A percentile compares a stretch with the other conserved stretches of the same genome.
Conservation (phyloP, 805 yeast genomes). For the Kockiozyma suomiensis region DNA sequence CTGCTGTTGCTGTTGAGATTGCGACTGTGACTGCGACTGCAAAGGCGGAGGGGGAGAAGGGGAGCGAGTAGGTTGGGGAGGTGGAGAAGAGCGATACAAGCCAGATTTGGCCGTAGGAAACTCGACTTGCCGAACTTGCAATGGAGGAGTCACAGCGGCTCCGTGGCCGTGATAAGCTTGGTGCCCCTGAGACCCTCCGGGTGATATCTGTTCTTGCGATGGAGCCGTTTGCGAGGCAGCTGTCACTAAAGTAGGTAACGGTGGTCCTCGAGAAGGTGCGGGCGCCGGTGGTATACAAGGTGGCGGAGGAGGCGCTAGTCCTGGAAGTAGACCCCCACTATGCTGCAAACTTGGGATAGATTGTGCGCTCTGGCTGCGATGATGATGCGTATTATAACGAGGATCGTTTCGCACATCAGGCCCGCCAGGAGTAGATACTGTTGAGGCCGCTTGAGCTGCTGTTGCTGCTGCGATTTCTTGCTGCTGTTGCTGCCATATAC, state of each 20-base stretch:
- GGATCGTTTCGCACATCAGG: slow-evolving; percentile 3
- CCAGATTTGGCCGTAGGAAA: slow-evolving; percentile 1
- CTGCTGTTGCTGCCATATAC: slow-evolving; percentile 33
- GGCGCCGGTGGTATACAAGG: slow-evolving; percentile 21
- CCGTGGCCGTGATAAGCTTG: slow-evolving; percentile 1
- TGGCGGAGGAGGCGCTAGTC: slow-evolving; percentile 17
- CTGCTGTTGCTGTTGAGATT: slow-evolving; percentile 18
- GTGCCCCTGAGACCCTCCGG: slow-evolving; percentile 12
- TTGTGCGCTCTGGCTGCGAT: slow-evolving; percentile 24
- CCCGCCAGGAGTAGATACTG: slow-evolving; percentile 8
- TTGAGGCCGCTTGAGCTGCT: background rate
- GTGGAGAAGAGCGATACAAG: slow-evolving; percentile 8
- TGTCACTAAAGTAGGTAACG: slow-evolving; percentile 14
- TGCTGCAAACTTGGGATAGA: slow-evolving; percentile 12
- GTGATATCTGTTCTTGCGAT: slow-evolving; percentile 22
- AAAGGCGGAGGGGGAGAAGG: slow-evolving; percentile 12
- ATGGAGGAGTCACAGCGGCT: slow-evolving; percentile 18
- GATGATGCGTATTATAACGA: slow-evolving; percentile 19
- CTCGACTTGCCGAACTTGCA: slow-evolving; percentile 25
- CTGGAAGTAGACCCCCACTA: background rate
- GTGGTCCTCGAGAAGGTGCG: background rate
- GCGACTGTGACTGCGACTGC: slow-evolving; percentile 6
- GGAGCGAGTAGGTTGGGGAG: slow-evolving; percentile 2
- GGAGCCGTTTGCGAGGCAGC: background rate
- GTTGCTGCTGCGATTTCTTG: slow-evolving; percentile 12